These are phyloP conservation scores for Gossypium ekmanianum DNA, from an alignment of 345 rosid species.

Conservation along the genomic window DNA sequence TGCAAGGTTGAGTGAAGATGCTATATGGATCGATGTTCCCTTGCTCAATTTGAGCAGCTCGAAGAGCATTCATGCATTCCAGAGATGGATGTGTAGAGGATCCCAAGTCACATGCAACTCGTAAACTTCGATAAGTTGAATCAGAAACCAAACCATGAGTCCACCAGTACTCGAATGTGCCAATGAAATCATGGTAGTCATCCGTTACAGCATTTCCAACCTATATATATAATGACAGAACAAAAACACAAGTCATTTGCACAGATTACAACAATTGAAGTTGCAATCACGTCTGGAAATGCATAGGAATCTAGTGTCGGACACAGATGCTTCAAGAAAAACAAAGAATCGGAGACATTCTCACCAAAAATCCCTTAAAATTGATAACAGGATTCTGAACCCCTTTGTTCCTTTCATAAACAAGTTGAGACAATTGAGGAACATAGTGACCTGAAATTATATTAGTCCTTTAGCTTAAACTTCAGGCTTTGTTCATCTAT, in stretches of 20 bases:
- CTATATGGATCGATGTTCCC: constrained; percentile 84
- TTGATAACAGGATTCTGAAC: constrained; percentile 62
- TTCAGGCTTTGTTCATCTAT: neutral
- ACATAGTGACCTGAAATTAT: constrained; percentile 78
- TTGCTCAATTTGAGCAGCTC: constrained; percentile 55
- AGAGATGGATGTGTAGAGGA: constrained; percentile 67
- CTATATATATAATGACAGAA: constrained; percentile 26
- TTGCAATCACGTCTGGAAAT: neutral
- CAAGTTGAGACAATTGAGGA: constrained; percentile 89
- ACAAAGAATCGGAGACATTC: constrained; percentile 1
- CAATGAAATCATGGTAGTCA: constrained; percentile 77
- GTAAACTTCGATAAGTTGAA: constrained; percentile 58
- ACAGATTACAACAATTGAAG: neutral
- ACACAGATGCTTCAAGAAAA: neutral
- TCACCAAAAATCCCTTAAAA: constrained; percentile 92
- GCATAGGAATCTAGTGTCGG: neutral
- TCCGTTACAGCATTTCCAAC: constrained; percentile 96
- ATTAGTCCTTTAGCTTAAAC: neutral
- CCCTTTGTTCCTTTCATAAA: constrained; percentile 59
- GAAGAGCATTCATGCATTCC: constrained; percentile 57
- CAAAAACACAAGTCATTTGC: constrained; percentile 7
- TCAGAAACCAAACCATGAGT: constrained; percentile 91
- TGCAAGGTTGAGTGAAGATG: constrained; percentile 82
- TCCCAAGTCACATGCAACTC: constrained; percentile 47
- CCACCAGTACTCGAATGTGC: constrained; percentile 97